A percentile compares a stretch with the other conserved stretches of the same genome.
These are phyloP conservation scores for Zygoascus flipseniorum DNA, from an alignment of 805 yeast genomes.

Conservation along the genomic window DNA sequence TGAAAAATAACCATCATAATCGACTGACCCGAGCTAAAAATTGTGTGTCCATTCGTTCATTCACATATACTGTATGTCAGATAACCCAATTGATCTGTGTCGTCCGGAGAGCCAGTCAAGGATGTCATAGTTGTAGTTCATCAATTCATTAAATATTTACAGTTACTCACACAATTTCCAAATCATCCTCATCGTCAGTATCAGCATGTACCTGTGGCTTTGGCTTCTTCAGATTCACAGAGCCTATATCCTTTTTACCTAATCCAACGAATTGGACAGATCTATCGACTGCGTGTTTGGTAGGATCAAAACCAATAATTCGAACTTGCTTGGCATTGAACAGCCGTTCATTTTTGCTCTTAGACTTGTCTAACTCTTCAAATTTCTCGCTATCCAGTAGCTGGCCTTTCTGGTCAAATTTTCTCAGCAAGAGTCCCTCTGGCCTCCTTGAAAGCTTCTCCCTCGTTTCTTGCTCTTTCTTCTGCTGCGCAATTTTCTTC, in stretches of 20 bases:
- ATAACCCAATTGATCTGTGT: no score
- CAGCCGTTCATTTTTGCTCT: background rate
- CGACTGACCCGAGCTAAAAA: no score
- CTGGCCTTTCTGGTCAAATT: slow-evolving; percentile 17
- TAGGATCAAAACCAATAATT: slow-evolving; percentile 24
- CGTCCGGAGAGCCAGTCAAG: no score
- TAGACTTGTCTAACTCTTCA: background rate
- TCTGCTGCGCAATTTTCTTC: slow-evolving; percentile 20
- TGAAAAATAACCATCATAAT: no score
- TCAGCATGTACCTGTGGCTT: background rate
- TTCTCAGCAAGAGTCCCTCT: slow-evolving; percentile 20
- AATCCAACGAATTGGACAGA: slow-evolving; percentile 28
- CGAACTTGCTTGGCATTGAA: slow-evolving; percentile 20
- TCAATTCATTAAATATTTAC: background rate
- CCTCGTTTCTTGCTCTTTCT: slow-evolving; percentile 27
- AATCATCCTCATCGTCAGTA: slow-evolving; percentile 33
- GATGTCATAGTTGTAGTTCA: no score
- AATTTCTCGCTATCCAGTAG: slow-evolving; percentile 4
- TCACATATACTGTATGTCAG: no score
- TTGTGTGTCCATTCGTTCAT: no score
- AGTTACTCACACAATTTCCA: slow-evolving; percentile 8
- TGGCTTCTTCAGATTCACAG: slow-evolving; percentile 5
- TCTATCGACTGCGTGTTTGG: slow-evolving; percentile 24
- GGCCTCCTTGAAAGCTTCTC: slow-evolving; percentile 25
- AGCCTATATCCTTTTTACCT: slow-evolving; percentile 2